These are phyloP conservation scores for Elongisporangium undulatum DNA, from an alignment of 352 stramenopile species.

Conservation along the genomic window DNA sequence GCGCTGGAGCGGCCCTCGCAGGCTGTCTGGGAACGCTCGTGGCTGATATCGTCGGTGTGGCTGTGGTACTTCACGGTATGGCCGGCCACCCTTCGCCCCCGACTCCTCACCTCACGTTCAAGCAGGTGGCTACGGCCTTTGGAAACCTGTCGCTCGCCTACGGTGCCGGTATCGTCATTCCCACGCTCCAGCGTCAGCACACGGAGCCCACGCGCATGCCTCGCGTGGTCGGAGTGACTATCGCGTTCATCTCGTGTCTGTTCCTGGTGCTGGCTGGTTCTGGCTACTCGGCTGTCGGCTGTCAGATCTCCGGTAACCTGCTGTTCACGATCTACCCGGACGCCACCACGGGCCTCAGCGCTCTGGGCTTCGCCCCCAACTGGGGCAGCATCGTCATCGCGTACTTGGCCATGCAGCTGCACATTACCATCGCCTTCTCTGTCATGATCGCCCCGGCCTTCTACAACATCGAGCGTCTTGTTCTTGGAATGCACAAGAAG, in stretches of 20 bases:
- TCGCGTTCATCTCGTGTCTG: slow-evolving; percentile 37
- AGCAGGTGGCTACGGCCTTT: slow-evolving; percentile 45
- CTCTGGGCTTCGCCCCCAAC: slow-evolving; percentile 36
- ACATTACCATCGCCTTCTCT: slow-evolving; percentile 61
- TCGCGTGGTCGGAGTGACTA: slow-evolving; percentile 38
- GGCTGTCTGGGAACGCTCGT: slow-evolving; percentile 51
- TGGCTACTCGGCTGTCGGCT: slow-evolving; percentile 37
- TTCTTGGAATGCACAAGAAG: slow-evolving; percentile 55
- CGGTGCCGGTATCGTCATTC: slow-evolving; percentile 49
- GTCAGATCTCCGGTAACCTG: slow-evolving; percentile 58
- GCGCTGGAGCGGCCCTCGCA: slow-evolving; percentile 36
- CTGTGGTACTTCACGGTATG: slow-evolving; percentile 41
- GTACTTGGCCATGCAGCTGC: slow-evolving; percentile 61
- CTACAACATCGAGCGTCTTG: slow-evolving; percentile 46
- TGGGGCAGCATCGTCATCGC: slow-evolving; percentile 44
- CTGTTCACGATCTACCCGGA: slow-evolving; percentile 40
- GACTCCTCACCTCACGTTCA: slow-evolving; percentile 35
- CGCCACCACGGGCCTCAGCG: slow-evolving; percentile 17
- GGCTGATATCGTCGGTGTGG: slow-evolving; percentile 43
- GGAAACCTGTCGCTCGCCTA: slow-evolving; percentile 60
- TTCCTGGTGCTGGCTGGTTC: slow-evolving; percentile 48
- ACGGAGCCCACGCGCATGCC: slow-evolving; percentile 58
- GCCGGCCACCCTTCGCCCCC: slow-evolving; percentile 25
- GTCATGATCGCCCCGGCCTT: slow-evolving; percentile 56
- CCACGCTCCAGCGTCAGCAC: slow-evolving; percentile 53